A percentile compares a stretch with the other conserved stretches of the same genome.
Evolutionary conservation across 1,139 yeast genomes (phyloP).

Genomic region (Dujonia santamariae): DNA sequence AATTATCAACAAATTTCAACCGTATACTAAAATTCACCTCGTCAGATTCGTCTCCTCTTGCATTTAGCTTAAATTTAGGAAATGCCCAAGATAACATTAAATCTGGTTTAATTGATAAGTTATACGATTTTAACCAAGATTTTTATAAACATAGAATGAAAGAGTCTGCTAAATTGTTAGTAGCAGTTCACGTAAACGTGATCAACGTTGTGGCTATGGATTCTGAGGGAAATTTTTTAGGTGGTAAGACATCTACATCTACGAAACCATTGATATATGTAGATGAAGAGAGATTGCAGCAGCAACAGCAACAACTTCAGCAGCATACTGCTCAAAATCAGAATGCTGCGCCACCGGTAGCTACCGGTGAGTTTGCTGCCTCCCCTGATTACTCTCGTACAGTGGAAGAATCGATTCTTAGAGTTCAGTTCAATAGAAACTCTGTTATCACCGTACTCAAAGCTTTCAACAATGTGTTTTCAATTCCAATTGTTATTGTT

Average conservation of each 20-base stretch:
- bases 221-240: slow-evolving; percentile 16
- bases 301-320: neutral
- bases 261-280: slow-evolving; percentile 3
- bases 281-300: slow-evolving; percentile 1
- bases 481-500: slow-evolving; percentile 26
- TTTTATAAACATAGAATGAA: slow-evolving; percentile 20
- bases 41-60: slow-evolving; percentile 5
- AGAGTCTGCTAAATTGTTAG: slow-evolving; percentile 22
- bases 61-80: slow-evolving; percentile 1
- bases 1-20: slow-evolving; percentile 32
- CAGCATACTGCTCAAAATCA: neutral
- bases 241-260: slow-evolving; percentile 14
- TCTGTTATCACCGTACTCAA: slow-evolving; percentile 28
- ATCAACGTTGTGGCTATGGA: slow-evolving; percentile 36
- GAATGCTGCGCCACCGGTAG: neutral
- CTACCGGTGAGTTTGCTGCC: neutral
- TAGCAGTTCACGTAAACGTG: slow-evolving; percentile 36
- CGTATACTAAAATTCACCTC: slow-evolving; percentile 23
- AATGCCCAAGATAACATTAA: neutral
- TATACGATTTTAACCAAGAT: slow-evolving; percentile 24
- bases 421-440: slow-evolving; percentile 27
- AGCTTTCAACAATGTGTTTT: slow-evolving; percentile 17
- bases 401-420: slow-evolving; percentile 32
- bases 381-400: slow-evolving; percentile 16
- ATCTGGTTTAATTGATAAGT: slow-evolving; percentile 15